phyloP scores from a whole-genome alignment of 2,329 filamentous ascomycete species.

The Beauveria medogensis region DNA sequence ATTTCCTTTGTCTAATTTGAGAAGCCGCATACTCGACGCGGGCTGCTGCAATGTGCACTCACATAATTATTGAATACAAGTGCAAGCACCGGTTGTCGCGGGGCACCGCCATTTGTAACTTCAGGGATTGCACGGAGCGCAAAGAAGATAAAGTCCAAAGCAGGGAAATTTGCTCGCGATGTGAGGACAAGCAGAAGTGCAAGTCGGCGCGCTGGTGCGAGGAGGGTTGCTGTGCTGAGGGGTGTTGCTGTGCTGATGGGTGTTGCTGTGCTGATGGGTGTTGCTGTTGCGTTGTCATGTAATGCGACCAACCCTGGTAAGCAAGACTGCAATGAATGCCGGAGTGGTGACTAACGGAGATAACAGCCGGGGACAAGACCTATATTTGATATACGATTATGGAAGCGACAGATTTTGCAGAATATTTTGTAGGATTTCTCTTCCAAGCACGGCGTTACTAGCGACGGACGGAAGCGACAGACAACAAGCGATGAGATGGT shows the following conservation, averaged over 20 bases:
- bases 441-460: not conserved
- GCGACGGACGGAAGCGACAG: not conserved
- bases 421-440: not conserved
- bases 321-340: not conserved
- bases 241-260: not conserved
- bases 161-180: constrained; percentile 26
- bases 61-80: constrained; percentile 25
- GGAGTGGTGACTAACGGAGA: not conserved
- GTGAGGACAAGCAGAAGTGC: constrained; percentile 22
- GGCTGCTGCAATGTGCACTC: constrained; percentile 24
- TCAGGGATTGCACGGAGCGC: constrained; percentile 22
- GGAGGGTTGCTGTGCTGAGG: constrained; percentile 22
- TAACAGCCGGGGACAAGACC: not conserved
- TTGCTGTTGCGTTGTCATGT: constrained; percentile 4
- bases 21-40: not conserved
- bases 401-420: not conserved
- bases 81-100: constrained; percentile 29
- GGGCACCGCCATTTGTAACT: constrained; percentile 28
- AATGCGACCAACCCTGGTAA: not conserved
- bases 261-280: not conserved
- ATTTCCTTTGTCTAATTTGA: no score
- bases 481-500: not conserved
- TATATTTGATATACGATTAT: not conserved
- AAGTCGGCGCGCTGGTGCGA: constrained; percentile 30
- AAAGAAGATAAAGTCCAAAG: constrained; percentile 24